Base-by-base conservation (phyloP, 345 rosid genomes). In the Citrus unshiu region DNA sequence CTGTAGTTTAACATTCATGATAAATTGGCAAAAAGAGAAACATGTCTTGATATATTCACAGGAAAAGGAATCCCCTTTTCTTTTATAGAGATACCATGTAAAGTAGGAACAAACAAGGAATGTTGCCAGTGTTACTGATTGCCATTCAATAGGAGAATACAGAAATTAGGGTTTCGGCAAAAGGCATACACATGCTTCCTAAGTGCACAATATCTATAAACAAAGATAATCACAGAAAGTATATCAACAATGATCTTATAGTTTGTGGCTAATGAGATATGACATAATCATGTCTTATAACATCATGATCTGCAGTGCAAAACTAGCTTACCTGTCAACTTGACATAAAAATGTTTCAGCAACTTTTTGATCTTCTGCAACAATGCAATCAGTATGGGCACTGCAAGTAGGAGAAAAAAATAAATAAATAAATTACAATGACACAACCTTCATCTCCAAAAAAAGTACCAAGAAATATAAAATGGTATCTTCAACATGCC, bases 311-410 rank as follows among this genome's bases (percentile, higher is more conserved):
- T 24, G 27, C 68, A 81, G 39, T 5, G 24, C 5, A 59, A 63
- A 74, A 70, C 32, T 18, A 70, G 60, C 34, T 74, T 71, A 84
- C 91, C 91, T 88, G 83, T 88, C 91, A 72, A 89, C 87, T 75
- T 77, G 86, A 54, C 72, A 70, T 65, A 89, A 78, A 77, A 89
- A 89, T 34, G 77, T 57, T 82, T 89, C 87, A 27, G 86, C 88
- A 65, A 79, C 87, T 64, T 85, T 81, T 8, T 57, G 79, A 79
- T 89, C 87, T 73, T 89, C 90, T 21, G 91, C 68, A 39, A 89
- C 70, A 49, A 89, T 85, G 70, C 90, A 87, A 75, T 89, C 91
- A 61, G 91, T 87, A 70, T 89, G 91, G 12, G 90, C 82, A 72
- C 91, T 89, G 88, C 77, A 74, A 62, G 79, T 19, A 74, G 57